Percentiles rank a stretch among this genome's conserved stretches.
Conservation (phyloP, 257 asterid genomes). For the Solanum virginianum region DNA sequence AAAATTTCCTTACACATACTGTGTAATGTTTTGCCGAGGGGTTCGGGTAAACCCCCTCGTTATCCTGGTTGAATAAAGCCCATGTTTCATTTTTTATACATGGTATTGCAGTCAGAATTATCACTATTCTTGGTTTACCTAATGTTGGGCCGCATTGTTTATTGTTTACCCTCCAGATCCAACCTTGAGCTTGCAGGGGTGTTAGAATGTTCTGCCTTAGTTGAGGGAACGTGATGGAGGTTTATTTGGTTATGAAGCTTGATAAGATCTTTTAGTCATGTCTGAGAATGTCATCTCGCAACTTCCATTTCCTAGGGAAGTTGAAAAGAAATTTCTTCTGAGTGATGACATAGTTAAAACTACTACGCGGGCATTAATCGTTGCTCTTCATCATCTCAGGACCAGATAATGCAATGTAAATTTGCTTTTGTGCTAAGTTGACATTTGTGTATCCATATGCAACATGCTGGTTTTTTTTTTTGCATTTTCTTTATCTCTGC, state of each 20-base stretch:
- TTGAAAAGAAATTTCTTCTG: neutral
- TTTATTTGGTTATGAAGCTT: neutral
- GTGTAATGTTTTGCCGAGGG: no score
- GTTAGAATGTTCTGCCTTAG: neutral
- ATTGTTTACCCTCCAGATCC: neutral
- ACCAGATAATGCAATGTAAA: neutral
- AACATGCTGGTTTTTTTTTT: neutral
- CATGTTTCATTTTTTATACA: neutral
- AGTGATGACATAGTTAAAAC: neutral
- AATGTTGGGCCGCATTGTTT: neutral
- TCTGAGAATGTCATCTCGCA: neutral
- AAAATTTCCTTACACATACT: no score
- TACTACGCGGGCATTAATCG: neutral
- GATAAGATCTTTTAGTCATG: neutral
- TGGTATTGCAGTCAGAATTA: neutral
- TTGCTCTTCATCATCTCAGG: neutral
- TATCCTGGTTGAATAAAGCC: neutral
- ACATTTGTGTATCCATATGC: neutral
- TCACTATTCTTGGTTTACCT: neutral
- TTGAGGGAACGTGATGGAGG: neutral
- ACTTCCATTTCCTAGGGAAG: neutral
- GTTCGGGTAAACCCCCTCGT: no score
- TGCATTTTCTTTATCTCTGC: neutral
- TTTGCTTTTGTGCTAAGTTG: neutral
- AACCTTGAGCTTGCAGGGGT: neutral